Evolutionary conservation across 495 filamentous ascomycete genomes (phyloP).

Genomic region (Penicillium nucicola): DNA sequence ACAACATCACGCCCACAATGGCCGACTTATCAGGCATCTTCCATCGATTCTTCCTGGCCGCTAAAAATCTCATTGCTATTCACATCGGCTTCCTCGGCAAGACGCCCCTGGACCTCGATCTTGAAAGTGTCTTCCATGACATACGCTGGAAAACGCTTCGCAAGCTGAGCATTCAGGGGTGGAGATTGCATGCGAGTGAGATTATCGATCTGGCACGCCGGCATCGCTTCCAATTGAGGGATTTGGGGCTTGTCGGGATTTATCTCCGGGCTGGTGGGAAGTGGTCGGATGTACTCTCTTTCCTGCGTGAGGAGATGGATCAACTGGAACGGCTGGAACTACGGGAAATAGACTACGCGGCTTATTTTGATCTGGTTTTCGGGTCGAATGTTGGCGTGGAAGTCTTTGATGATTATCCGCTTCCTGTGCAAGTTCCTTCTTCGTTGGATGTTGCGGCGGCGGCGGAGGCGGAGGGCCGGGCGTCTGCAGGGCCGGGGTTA

Average conservation of each 20-base stretch:
- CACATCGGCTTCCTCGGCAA: slow-evolving; percentile 63
- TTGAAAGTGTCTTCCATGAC: slow-evolving; percentile 62
- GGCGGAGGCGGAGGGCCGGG: too few relatives aligned
- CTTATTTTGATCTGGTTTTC: slow-evolving; percentile 45
- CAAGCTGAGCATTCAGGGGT: slow-evolving; percentile 63
- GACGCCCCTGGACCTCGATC: slow-evolving; percentile 50
- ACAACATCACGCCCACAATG: slow-evolving; percentile 53
- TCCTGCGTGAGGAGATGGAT: slow-evolving; percentile 57
- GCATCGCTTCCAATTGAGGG: slow-evolving; percentile 53
- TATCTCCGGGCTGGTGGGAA: slow-evolving; percentile 54
- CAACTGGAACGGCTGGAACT: slow-evolving; percentile 59
- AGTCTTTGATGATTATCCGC: slow-evolving; percentile 12
- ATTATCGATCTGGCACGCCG: slow-evolving; percentile 55
- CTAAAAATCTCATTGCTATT: slow-evolving; percentile 59
- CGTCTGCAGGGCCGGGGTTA: not conserved
- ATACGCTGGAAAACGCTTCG: slow-evolving; percentile 59
- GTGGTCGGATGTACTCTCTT: slow-evolving; percentile 59
- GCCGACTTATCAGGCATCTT: slow-evolving; percentile 53
- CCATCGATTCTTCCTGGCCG: slow-evolving; percentile 53
- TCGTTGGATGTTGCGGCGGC: slow-evolving; percentile 16
- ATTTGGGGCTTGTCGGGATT: slow-evolving; percentile 56
- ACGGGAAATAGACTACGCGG: slow-evolving; percentile 58
- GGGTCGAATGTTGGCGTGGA: slow-evolving; percentile 25
- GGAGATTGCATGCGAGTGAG: slow-evolving; percentile 58
- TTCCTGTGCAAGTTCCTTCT: not conserved